These are phyloP conservation scores for Neoscytalidium dimidiatum DNA, from an alignment of 2,329 filamentous ascomycete genomes.

Conservation along the genomic window DNA sequence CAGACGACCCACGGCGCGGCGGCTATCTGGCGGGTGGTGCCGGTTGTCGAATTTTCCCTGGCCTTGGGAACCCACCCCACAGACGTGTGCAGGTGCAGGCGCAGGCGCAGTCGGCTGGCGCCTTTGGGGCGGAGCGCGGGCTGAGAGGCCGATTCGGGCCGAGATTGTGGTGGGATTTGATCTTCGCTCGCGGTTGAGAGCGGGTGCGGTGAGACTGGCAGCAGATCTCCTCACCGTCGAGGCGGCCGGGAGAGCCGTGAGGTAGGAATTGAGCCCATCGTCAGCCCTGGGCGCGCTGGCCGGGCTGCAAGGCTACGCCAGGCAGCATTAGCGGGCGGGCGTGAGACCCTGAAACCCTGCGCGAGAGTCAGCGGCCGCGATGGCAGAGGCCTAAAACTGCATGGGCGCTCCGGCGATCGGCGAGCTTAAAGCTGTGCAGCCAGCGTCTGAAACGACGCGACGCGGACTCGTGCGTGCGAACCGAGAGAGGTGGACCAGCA, in stretches of 20 bases:
- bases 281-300: not conserved
- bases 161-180: conserved; percentile 18
- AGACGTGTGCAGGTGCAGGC: conserved; percentile 4
- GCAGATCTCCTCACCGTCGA: conserved; percentile 14
- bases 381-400: not conserved
- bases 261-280: conserved; percentile 11
- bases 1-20: not conserved
- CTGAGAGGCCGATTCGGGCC: conserved; percentile 15
- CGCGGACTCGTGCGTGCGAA: not conserved
- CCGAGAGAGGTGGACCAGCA: conserved; percentile 2
- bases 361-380: not conserved
- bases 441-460: conserved; percentile 8
- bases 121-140: conserved; percentile 2
- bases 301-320: conserved; percentile 4
- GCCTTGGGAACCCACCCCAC: not conserved
- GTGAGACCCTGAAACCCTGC: not conserved
- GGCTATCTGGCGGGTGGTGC: conserved; percentile 14
- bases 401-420: conserved; percentile 3
- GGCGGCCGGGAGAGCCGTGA: not conserved
- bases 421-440: conserved; percentile 7
- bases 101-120: conserved; percentile 8
- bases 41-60: conserved; percentile 13
- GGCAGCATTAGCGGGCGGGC: conserved; percentile 9
- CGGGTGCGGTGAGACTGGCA: conserved; percentile 18
- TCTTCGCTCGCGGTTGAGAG: conserved; percentile 19